These are phyloP conservation scores for Phylloporus arenicola DNA, from an alignment of 768 basidiomycete genomes.

Conservation along the genomic window DNA sequence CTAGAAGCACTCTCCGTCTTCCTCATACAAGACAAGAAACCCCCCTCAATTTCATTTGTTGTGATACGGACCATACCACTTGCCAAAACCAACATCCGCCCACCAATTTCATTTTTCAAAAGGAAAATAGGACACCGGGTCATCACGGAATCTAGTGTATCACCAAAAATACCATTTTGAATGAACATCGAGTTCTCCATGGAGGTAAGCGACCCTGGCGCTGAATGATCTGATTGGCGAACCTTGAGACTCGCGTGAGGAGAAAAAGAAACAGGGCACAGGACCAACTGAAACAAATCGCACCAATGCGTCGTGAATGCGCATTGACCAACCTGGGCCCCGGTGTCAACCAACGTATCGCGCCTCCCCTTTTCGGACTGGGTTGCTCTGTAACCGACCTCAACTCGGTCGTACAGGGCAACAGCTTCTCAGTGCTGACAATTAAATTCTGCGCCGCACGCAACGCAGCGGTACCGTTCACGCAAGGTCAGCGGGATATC, in stretches of 20 bases:
- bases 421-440: not conserved
- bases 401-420: not conserved
- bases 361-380: not conserved
- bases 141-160: conserved; percentile 3
- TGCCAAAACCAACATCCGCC: not conserved
- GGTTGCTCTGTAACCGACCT: not conserved
- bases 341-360: not conserved
- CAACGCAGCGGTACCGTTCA: not conserved
- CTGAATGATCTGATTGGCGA: conserved; percentile 3
- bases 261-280: conserved; percentile 1
- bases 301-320: not conserved
- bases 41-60: not conserved
- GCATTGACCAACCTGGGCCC: not conserved
- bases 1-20: not conserved
- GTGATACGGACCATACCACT: conserved; percentile 2
- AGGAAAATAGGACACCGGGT: not conserved
- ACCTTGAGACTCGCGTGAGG: conserved; percentile 4
- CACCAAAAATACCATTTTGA: not conserved
- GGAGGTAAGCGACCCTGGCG: not conserved
- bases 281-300: not conserved
- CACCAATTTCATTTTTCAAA: not conserved
- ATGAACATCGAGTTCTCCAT: conserved; percentile 3
- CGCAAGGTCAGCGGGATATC: not conserved
- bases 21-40: not conserved
- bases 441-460: not conserved